A percentile compares a stretch with the other conserved stretches of the same genome.
Conservation (phyloP, 148 eudicot species). For the Vaccinium corymbosum region DNA sequence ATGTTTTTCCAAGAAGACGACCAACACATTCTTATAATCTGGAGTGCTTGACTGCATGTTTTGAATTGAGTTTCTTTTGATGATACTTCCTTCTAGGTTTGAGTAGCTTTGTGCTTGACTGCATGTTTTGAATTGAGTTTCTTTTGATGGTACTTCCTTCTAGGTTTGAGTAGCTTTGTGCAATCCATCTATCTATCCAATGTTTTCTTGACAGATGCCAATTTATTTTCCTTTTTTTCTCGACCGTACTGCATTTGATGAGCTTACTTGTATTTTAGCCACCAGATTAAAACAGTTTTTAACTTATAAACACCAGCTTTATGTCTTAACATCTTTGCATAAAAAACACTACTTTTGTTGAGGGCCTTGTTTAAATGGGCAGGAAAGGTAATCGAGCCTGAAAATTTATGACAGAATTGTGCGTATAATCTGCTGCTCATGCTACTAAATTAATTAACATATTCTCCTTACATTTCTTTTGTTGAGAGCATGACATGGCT, state of each 20-base stretch:
- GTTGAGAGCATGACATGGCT: too few relatives aligned
- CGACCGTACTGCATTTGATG: neutral
- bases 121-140: neutral
- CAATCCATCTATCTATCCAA: neutral
- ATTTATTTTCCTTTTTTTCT: neutral
- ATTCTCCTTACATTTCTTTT: too few relatives aligned
- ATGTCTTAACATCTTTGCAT: neutral
- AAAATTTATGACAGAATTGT: too few relatives aligned
- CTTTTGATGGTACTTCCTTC: neutral
- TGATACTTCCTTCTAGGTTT: neutral
- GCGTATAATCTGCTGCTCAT: too few relatives aligned
- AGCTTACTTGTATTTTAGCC: neutral
- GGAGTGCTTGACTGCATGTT: slow-evolving; percentile 5
- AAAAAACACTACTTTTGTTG: too few relatives aligned
- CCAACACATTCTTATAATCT: neutral
- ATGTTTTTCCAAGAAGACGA: neutral
- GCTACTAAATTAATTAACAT: too few relatives aligned
- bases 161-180: neutral
- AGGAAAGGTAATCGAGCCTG: too few relatives aligned
- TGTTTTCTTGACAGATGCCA: neutral
- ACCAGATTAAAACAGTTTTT: neutral
- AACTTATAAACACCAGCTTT: neutral
- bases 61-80: neutral
- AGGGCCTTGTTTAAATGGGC: too few relatives aligned
- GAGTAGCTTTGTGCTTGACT: neutral